Base-by-base conservation (phyloP, 2,329 filamentous ascomycete species). In the Metarhizium humberi region DNA sequence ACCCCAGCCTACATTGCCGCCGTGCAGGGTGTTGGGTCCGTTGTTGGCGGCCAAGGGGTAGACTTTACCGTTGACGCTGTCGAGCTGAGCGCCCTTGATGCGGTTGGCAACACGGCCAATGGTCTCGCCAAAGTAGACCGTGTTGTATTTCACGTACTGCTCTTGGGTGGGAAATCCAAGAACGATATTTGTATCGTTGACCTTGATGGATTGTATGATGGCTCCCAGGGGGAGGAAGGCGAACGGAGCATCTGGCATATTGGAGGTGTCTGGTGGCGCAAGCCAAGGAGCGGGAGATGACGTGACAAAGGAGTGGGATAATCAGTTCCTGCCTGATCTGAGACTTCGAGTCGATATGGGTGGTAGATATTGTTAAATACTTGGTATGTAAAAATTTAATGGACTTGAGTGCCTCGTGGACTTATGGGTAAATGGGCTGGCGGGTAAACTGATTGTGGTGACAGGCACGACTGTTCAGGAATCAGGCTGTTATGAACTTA, bases 101-200 rank as follows among this genome's bases (percentile, higher is more conserved):
- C 92, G 86, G 75, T 97, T 97, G 58, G 91, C 83, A 20, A 85
- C 76, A 54, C 84, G 88, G 55, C 94, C 94, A 68, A 97, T 96
- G 48, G 90, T 97, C 69, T 92, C 92, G 60, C 94, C 92, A 67
- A 96, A 97, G 76, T 85, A 92, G 2, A 89, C 85, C 11, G 72
- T 75, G 73, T 94, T 92, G 76, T 92, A 75, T 62, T 82, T 73
- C 60, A 80, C 80, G 74, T 96, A 96, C 58, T 86, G 81, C 48
- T 87, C 82, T 53, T 87, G 81, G 14, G 79, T 84, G 18, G 88
- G 82, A 74, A 96, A 96, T 53, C 86, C 85, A 62, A 94, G 88
- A 25, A 96, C 92, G 61, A 99, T 94, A 75, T 96, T 94, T 67
- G 82, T 75, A 60, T 84, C 87, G 57, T 80, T 87, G 62, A 97